Conservation (phyloP, 768 basidiomycete species). For the Podaxis sp. region DNA sequence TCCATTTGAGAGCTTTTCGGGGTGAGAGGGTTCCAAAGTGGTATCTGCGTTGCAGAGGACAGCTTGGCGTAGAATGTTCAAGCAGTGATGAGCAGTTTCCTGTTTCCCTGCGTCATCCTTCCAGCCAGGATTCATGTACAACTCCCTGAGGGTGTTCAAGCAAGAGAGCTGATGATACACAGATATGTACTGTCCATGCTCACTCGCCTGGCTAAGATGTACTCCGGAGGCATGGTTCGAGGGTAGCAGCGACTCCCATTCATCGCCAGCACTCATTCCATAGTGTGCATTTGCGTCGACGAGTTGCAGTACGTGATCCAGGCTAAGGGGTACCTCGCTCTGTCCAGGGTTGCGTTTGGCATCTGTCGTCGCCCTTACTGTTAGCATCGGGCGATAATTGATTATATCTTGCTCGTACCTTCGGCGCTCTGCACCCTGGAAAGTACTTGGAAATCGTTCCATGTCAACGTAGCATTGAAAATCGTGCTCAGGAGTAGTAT, state of each 20-base stretch:
- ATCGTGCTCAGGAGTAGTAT: neutral
- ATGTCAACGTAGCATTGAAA: conserved; percentile 1
- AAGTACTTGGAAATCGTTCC: neutral
- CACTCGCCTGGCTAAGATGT: neutral
- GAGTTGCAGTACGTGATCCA: neutral
- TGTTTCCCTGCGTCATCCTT: neutral
- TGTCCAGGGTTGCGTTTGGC: neutral
- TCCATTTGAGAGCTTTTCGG: neutral
- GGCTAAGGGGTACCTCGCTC: conserved; percentile 1
- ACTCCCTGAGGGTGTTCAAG: conserved; percentile 7
- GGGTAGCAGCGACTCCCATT: conserved; percentile 11
- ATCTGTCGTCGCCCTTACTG: neutral
- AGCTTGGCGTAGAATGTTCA: conserved; percentile 13
- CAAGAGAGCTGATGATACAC: conserved; percentile 12
- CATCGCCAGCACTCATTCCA: conserved; percentile 8
- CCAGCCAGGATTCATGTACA: conserved; percentile 10
- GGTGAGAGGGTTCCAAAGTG: conserved; percentile 11
- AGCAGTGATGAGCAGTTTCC: conserved; percentile 7
- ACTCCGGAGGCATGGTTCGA: conserved; percentile 5
- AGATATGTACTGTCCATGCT: neutral
- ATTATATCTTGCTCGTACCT: neutral
- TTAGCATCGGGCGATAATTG: neutral
- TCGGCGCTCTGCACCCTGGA: neutral
- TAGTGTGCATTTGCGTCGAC: conserved; percentile 9
- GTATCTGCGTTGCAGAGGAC: conserved; percentile 14